Evolutionary conservation across 2,329 filamentous ascomycete genomes (phyloP), one percentile per base, ranked within the genome.

Genomic region (Paraphoma sp.): DNA sequence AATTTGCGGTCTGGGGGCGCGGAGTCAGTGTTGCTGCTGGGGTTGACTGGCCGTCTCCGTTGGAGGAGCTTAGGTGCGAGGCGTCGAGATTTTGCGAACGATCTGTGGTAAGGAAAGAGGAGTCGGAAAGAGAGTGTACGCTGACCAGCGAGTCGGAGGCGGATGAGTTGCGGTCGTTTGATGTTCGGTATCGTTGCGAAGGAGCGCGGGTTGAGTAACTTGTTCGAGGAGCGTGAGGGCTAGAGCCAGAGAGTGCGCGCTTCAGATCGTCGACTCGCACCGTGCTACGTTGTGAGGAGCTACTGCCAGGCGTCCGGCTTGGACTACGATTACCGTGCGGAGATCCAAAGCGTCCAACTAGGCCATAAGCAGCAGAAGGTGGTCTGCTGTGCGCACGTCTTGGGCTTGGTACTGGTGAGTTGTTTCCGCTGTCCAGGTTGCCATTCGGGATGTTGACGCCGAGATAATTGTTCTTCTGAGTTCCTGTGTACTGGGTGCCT

Each of bases 101-200:
- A 18, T 73, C 66, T 3, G 71, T 63, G 1, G 72, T 75, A 23
- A 73, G 61, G 50, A 75, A 74, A 40, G 86, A 89, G 17, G 86
- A 77, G 68, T 91, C 89, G 6, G 87, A 90, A n/a, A 85, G 81
- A 44, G 85, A 84, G 54, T 91, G 88, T 61, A 88, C 89, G 77
- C 87, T 90, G 60, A 89, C 84, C 81, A 92, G 85, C 73, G 88
- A 91, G 51, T 92, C 89, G 54, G 84, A 72, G 82, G 84, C 78
- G 85, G 81, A 71, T 73, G 78, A 84, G 9, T 78, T 79, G 54
- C 83, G 84, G 36, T 62, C 63, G 5, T 62, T 56, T 6, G 78
- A 79, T 45, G 83, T 57, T 12, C 57, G 64, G 40, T 65, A 60
- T n/a, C 65, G 69, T 16, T 68, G 64, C 3, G 63, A 68, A 0